Conservation (phyloP, 306 rosid genomes). For the Albizia julibrissin region DNA sequence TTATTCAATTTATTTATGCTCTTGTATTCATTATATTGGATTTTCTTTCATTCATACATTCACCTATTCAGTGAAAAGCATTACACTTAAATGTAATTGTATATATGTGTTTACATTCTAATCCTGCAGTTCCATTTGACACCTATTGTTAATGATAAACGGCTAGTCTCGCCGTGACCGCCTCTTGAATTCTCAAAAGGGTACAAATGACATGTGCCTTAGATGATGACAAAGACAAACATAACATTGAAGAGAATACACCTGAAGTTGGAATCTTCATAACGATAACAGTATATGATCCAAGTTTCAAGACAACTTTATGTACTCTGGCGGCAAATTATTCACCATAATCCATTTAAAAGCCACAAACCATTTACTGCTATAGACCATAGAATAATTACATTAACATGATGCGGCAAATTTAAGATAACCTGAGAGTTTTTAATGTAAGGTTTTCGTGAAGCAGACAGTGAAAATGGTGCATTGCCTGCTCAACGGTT, state of each 20-base stretch:
- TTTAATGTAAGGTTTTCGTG: constrained; percentile 43
- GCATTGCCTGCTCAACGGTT: constrained; percentile 80
- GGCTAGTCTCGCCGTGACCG: too few species aligned
- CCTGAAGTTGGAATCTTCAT: background rate
- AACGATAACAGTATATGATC: background rate
- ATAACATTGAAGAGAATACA: background rate
- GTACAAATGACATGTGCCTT: background rate
- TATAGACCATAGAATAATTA: background rate
- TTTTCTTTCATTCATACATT: background rate
- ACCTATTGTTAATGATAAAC: too few species aligned
- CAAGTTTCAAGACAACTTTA: background rate
- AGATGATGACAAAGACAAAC: background rate
- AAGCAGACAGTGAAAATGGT: constrained; percentile 85
- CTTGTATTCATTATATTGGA: background rate
- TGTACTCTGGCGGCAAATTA: background rate
- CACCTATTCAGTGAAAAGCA: background rate
- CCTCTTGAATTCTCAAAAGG: too few species aligned
- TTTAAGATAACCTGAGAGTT: background rate
- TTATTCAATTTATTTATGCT: background rate
- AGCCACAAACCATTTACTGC: constrained; percentile 3
- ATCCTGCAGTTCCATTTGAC: too few species aligned
- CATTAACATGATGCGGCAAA: background rate
- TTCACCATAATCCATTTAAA: constrained; percentile 6
- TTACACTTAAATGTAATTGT: background rate
- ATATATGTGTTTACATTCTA: background rate